phyloP scores from a whole-genome alignment of 2,329 filamentous ascomycete species.

The Trichoderma koningii region DNA sequence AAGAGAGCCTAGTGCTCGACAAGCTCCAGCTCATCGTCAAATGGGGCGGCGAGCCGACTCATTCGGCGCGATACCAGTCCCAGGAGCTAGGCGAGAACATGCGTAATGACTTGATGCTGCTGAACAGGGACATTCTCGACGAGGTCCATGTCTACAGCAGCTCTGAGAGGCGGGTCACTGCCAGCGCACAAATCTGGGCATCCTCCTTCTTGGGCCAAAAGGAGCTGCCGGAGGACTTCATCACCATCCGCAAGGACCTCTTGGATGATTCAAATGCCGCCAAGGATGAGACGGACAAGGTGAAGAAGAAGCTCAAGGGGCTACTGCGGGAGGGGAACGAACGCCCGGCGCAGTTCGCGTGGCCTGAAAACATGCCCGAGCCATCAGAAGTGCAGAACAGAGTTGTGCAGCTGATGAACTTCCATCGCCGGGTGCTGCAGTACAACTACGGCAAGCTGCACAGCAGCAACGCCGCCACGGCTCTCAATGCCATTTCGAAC shows the following conservation, averaged over 20 bases:
- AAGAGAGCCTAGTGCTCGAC: slow-evolving; percentile 90
- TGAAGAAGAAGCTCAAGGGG: slow-evolving; percentile 98
- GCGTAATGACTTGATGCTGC: slow-evolving; percentile 87
- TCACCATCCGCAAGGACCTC: slow-evolving; percentile 89
- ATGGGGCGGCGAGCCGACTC: slow-evolving; percentile 97
- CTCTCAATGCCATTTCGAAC: slow-evolving; percentile 59
- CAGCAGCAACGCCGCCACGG: slow-evolving; percentile 65
- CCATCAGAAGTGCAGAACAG: slow-evolving; percentile 89
- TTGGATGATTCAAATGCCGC: slow-evolving; percentile 97
- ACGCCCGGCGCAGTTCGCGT: slow-evolving; percentile 94
- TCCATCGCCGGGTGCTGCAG: slow-evolving; percentile 92
- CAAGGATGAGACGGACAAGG: slow-evolving; percentile 99
- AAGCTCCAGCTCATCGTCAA: slow-evolving; percentile 98
- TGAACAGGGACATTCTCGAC: slow-evolving; percentile 89
- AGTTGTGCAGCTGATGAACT: slow-evolving; percentile 96
- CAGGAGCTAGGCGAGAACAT: slow-evolving; percentile 95
- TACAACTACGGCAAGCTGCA: slow-evolving; percentile 85
- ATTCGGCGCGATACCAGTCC: slow-evolving; percentile 93
- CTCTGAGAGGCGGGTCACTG: slow-evolving; percentile 90
- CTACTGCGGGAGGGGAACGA: slow-evolving; percentile 89
- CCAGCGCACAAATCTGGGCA: slow-evolving; percentile 95
- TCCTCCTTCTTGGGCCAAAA: slow-evolving; percentile 85
- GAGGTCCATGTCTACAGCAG: slow-evolving; percentile 95
- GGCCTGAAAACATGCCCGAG: slow-evolving; percentile 92
- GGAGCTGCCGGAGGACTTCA: slow-evolving; percentile 81